A percentile compares a stretch with the other conserved stretches of the same genome.
Evolutionary conservation across 306 rosid species (phyloP).

Genomic region (Medicago truncatula): DNA sequence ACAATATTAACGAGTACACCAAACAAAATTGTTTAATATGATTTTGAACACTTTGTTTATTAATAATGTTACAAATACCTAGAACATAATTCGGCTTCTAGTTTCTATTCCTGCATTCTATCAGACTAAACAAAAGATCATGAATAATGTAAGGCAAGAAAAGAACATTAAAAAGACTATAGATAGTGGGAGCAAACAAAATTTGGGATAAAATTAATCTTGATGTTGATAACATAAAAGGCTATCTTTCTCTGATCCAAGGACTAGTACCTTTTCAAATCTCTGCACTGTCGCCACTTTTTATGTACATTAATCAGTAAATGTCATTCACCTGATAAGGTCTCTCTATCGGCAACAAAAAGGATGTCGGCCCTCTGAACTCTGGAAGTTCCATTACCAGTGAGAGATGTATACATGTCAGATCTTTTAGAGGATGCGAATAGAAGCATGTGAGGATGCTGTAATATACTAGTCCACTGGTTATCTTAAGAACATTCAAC

Average conservation of each 20-base stretch:
- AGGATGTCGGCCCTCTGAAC: conserved; percentile 14
- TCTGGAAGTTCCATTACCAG: conserved; percentile 11
- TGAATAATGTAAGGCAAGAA: background rate
- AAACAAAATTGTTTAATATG: conserved; percentile 13
- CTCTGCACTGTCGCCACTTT: conserved; percentile 19
- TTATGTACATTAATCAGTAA: conserved; percentile 13
- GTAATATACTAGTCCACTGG: conserved; percentile 4
- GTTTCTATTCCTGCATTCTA: background rate
- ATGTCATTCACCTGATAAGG: conserved; percentile 1
- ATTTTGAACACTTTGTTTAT: background rate
- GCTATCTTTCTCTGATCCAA: background rate
- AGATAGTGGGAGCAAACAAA: background rate
- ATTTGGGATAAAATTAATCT: conserved; percentile 30
- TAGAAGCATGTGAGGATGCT: conserved; percentile 31
- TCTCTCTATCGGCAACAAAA: conserved; percentile 8
- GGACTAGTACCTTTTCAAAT: background rate
- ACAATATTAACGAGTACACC: background rate
- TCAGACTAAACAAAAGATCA: conserved; percentile 23
- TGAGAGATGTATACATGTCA: conserved; percentile 25
- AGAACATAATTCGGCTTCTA: conserved; percentile 16
- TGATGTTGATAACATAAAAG: conserved; percentile 12
- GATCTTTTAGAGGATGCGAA: conserved; percentile 31
- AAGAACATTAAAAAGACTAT: conserved; percentile 4
- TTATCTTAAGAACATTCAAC: conserved; percentile 5
- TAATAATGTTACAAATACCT: conserved; percentile 30